Evolutionary conservation across 805 yeast species (phyloP), one percentile per base, ranked within the genome.

Genomic region (Starmerella ratchasimensis): DNA sequence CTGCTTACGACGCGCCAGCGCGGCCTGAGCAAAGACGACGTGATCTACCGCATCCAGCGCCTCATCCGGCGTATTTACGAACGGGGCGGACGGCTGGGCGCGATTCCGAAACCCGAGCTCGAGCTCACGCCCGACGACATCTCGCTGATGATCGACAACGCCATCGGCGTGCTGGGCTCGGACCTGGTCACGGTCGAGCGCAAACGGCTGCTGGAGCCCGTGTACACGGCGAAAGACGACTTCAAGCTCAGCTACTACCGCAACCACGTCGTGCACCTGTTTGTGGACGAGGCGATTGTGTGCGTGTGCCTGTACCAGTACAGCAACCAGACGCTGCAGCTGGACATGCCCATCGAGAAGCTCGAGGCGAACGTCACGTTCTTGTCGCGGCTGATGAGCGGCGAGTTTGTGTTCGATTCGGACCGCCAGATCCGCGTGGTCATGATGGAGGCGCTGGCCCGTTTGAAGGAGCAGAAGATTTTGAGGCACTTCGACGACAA

Each of bases 221-320:
- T 61, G 17, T 62, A 55, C 48, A 46, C 37, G 32, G 59, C 74
- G 22, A 62, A 61, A 36, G 72, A 69, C 45, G 57, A 71, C 9
- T 67, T 73, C 55, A 76, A 70, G 54, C 60, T 72, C 28, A 61
- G 71, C 30, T 72, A 69, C 49, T 72, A 72, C 56, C 69, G 76
- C 45, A 72, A 72, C 53, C 68, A 70, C 51, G 58, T 67, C 8
- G 68, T 72, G 29, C 77, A 71, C 52, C 52, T 72, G 51, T 64
- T 72, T 41, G 67, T 72, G 24, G 62, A 67, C 26, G 69, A 68
- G 42, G 63, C 75, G 21, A 61, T 72, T 38, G 64, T 63, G 3
- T 59, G 70, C 20, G 60, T 67, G 10, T 59, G 63, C 8, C 47
- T 63, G 38, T 59, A 58, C 43, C 52, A 57, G 33, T 50, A 50